A percentile compares a stretch with the other conserved stretches of the same genome.
phyloP scores from a whole-genome alignment of 208 protist genomes.

The Angomonas deanei region DNA sequence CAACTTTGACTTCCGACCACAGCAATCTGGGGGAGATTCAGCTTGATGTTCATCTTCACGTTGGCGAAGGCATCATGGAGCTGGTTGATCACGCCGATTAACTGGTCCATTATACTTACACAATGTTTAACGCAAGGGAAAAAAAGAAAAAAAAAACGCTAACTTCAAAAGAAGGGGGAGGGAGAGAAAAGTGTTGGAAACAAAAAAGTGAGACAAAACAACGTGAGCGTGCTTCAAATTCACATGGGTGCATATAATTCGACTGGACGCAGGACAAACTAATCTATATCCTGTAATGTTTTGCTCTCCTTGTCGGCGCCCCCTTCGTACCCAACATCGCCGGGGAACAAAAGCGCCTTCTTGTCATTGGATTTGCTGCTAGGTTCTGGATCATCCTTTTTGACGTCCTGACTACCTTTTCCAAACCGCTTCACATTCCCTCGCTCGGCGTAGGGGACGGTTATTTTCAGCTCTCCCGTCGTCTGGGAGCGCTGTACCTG shows the following conservation, averaged over 20 bases:
- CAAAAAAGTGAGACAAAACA: background rate
- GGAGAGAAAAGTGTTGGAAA: conserved; percentile 1
- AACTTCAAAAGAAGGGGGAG: background rate
- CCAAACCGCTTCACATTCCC: background rate
- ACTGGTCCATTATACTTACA: conserved; percentile 81
- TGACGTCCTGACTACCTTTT: too few relatives aligned
- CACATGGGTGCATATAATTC: background rate
- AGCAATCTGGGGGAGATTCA: conserved; percentile 98
- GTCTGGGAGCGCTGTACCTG: conserved; percentile 70
- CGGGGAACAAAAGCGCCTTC: too few relatives aligned
- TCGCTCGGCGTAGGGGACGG: conserved; percentile 50
- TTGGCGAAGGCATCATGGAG: conserved; percentile 94
- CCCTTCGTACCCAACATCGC: too few relatives aligned
- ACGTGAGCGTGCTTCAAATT: background rate
- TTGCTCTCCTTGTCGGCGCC: too few relatives aligned
- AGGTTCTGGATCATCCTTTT: background rate
- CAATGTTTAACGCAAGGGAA: background rate
- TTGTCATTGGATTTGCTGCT: background rate
- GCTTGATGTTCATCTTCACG: conserved; percentile 88
- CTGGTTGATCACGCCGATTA: conserved; percentile 97
- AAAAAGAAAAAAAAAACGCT: conserved; percentile 1
- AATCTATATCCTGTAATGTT: too few relatives aligned
- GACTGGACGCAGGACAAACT: too few relatives aligned
- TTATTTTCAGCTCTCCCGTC: conserved; percentile 81
- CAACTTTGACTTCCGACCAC: conserved; percentile 97